Evolutionary conservation across 2,329 filamentous ascomycete species (phyloP).

Genomic region (Fusarium metavorans): DNA sequence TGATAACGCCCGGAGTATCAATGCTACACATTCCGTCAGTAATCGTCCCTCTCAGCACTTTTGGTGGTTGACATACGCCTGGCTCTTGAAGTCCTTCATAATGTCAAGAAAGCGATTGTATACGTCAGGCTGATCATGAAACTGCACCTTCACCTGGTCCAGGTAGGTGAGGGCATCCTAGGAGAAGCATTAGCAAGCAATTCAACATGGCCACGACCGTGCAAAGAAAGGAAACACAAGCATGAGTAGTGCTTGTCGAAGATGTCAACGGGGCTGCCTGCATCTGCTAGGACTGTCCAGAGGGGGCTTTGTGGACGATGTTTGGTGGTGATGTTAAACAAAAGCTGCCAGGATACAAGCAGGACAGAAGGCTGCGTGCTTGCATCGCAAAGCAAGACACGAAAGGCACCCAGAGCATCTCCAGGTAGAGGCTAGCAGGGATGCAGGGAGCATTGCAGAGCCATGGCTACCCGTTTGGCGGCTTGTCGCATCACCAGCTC

Average conservation of each 20-base stretch:
- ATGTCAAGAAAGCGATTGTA: conserved; percentile 98
- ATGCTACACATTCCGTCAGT: conserved; percentile 68
- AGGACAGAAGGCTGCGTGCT: background rate
- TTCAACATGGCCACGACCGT: background rate
- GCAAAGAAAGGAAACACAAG: conserved; percentile 19
- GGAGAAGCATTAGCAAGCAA: conserved; percentile 22
- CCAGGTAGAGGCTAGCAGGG: conserved; percentile 4
- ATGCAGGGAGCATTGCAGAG: conserved; percentile 15
- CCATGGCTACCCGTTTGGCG: conserved; percentile 15
- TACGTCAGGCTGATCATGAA: conserved; percentile 95
- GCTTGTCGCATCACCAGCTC: conserved; percentile 26
- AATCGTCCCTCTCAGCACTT: background rate
- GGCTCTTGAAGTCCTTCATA: conserved; percentile 99
- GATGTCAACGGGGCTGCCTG: conserved; percentile 37
- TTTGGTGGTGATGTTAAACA: conserved; percentile 4
- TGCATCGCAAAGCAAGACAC: conserved; percentile 2
- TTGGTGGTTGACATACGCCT: conserved; percentile 73
- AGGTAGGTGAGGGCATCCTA: conserved; percentile 89
- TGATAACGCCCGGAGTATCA: conserved; percentile 97
- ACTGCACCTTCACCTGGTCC: conserved; percentile 98
- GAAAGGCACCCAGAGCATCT: background rate
- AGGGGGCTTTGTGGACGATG: conserved; percentile 25
- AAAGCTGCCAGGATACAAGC: background rate
- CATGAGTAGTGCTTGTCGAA: conserved; percentile 40
- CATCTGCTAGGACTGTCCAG: conserved; percentile 11